A percentile compares a stretch with the other conserved stretches of the same genome.
Evolutionary conservation across 495 filamentous ascomycete species (phyloP).

Genomic region (Parachaetomium inaequale): DNA sequence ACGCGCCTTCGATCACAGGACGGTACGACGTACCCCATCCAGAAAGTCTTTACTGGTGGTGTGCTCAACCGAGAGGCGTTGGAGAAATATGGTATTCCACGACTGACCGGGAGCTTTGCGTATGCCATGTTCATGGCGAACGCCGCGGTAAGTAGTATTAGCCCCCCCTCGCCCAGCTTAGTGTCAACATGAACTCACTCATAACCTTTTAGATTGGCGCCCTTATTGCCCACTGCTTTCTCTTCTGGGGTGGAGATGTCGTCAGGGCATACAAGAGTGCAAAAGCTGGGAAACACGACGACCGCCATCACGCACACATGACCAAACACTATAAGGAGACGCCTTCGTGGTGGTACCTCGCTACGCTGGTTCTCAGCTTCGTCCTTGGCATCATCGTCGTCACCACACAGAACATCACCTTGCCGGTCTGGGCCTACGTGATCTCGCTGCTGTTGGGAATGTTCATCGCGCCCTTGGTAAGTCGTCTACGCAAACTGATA

Average conservation of each 20-base stretch:
- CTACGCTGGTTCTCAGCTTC: constrained; percentile 45
- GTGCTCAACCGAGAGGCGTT: constrained; percentile 37
- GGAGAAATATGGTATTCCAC: constrained; percentile 38
- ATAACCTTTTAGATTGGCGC: constrained; percentile 18
- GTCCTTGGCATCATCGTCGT: constrained; percentile 45
- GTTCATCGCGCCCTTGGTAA: constrained; percentile 35
- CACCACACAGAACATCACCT: constrained; percentile 45
- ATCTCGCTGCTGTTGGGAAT: constrained; percentile 42
- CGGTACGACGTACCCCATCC: constrained; percentile 45
- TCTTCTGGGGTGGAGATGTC: constrained; percentile 27
- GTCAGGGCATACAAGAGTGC: constrained; percentile 21
- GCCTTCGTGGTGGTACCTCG: constrained; percentile 55
- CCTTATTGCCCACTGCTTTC: constrained; percentile 22
- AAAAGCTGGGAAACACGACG: constrained; percentile 16
- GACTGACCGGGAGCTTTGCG: constrained; percentile 44
- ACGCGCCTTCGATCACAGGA: constrained; percentile 43
- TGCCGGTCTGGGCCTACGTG: constrained; percentile 56
- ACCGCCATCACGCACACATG: constrained; percentile 35
- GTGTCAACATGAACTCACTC: neutral
- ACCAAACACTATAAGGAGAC: constrained; percentile 46
- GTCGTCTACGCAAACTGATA: constrained; percentile 1
- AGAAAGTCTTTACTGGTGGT: constrained; percentile 35
- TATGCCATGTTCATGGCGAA: constrained; percentile 43
- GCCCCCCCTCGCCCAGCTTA: too few relatives aligned
- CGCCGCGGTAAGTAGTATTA: constrained; percentile 33